Conservation (phyloP, 768 basidiomycete genomes). For the Tylopilus subfusipes region DNA sequence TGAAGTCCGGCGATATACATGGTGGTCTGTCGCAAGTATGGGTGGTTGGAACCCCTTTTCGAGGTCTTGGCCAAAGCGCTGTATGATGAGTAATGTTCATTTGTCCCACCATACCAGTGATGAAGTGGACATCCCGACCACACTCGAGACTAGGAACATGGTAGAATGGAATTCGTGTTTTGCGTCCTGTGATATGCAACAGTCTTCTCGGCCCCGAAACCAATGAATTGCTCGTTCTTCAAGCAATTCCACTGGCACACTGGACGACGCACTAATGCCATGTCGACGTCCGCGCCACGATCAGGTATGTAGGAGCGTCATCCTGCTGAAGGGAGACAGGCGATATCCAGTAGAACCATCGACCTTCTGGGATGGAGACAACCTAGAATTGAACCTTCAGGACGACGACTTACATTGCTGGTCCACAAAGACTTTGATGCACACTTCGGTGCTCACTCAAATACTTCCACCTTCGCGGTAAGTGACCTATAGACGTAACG, state of each 20-base stretch:
- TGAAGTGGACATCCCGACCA: background rate
- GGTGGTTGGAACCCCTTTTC: constrained; percentile 14
- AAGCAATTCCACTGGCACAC: background rate
- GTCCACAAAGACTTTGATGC: background rate
- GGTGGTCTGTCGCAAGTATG: constrained; percentile 16
- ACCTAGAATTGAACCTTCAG: background rate
- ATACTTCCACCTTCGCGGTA: too few relatives aligned
- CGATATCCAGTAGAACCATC: too few relatives aligned
- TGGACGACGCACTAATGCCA: background rate
- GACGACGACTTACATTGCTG: background rate
- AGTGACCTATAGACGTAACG: background rate
- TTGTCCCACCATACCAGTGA: background rate
- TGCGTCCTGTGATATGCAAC: background rate
- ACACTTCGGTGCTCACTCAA: background rate
- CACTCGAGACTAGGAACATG: background rate
- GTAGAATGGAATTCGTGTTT: background rate
- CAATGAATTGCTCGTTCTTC: background rate
- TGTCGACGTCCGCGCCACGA: background rate
- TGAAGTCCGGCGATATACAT: constrained; percentile 31
- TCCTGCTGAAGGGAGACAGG: background rate
- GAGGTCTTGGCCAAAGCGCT: constrained; percentile 4
- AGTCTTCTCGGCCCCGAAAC: background rate
- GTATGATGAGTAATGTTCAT: constrained; percentile 5
- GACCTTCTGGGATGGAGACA: background rate
- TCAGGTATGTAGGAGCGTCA: background rate